Percentiles rank a stretch among this genome's conserved stretches.
These are phyloP conservation scores for Arabis hirsuta DNA, from an alignment of 345 rosid genomes.

Conservation along the genomic window DNA sequence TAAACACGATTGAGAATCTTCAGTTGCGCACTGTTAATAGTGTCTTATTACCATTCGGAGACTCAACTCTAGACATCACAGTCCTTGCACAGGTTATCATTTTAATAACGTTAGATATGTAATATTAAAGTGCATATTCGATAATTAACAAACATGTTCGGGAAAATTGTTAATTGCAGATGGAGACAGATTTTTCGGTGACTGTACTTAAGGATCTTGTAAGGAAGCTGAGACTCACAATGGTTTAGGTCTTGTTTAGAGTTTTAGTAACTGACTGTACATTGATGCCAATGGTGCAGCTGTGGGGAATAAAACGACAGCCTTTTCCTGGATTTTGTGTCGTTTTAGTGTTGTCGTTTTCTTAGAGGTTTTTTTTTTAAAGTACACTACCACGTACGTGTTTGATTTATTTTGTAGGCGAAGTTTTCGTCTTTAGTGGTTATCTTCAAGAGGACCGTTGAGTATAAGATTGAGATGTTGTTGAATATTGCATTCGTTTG, in stretches of 20 bases:
- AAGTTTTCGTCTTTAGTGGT: slow-evolving; percentile 12
- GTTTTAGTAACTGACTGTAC: slow-evolving; percentile 9
- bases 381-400: slow-evolving; percentile 9
- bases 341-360: background rate
- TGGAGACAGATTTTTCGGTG: slow-evolving; percentile 53
- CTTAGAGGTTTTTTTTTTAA: background rate
- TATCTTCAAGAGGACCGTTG: background rate
- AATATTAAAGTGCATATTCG: background rate
- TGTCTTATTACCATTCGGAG: slow-evolving; percentile 62
- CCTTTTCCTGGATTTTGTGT: background rate
- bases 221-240: slow-evolving; percentile 51
- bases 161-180: slow-evolving; percentile 49
- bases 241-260: slow-evolving; percentile 29
- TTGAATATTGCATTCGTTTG: no score
- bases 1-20: slow-evolving; percentile 57
- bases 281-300: background rate
- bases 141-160: background rate
- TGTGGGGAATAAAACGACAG: background rate
- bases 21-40: slow-evolving; percentile 52
- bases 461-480: background rate
- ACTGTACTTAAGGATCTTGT: slow-evolving; percentile 57
- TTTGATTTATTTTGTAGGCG: no score
- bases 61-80: slow-evolving; percentile 62
- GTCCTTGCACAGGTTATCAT: slow-evolving; percentile 63
- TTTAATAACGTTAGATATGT: background rate